Conservation (phyloP, 2,329 filamentous ascomycete species). For the Parastagonospora avenae region DNA sequence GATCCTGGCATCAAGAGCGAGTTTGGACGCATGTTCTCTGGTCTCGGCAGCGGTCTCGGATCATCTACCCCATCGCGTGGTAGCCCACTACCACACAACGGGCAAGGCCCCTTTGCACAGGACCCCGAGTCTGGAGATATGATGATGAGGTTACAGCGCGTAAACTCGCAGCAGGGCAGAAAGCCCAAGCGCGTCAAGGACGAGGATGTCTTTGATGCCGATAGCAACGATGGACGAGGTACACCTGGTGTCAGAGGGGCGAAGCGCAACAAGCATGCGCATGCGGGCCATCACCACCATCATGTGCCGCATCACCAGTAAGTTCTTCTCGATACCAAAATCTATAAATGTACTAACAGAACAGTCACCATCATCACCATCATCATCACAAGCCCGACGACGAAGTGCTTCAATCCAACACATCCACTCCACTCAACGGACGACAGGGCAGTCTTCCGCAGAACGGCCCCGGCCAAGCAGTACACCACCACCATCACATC, state of each 20-base stretch:
- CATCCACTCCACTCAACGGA: conserved; percentile 26
- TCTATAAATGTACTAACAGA: conserved; percentile 24
- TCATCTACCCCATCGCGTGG: conserved; percentile 59
- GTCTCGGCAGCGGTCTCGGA: conserved; percentile 76
- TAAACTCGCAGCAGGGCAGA: conserved; percentile 45
- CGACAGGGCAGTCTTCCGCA: conserved; percentile 36
- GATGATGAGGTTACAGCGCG: conserved; percentile 37
- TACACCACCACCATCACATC: conserved; percentile 48
- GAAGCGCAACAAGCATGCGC: conserved; percentile 63
- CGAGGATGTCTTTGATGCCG: conserved; percentile 70
- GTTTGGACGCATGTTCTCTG: conserved; percentile 92
- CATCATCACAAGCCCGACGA: conserved; percentile 61
- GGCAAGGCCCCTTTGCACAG: conserved; percentile 29
- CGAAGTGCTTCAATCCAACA: conserved; percentile 43
- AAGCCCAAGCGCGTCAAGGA: conserved; percentile 71
- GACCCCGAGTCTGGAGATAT: conserved; percentile 38
- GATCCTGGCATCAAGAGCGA: conserved; percentile 94
- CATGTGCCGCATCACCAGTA: conserved; percentile 56
- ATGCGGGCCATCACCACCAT: conserved; percentile 66
- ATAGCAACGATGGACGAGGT: conserved; percentile 66
- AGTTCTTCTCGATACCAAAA: conserved; percentile 27
- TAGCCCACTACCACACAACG: conserved; percentile 53
- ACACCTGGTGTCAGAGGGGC: conserved; percentile 69
- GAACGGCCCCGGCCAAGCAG: conserved; percentile 32
- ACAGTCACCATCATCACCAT: conserved; percentile 61